Percentiles rank a stretch among this genome's conserved stretches.
phyloP scores from a whole-genome alignment of 2,329 filamentous ascomycete species.

The Epichloe scottii region DNA sequence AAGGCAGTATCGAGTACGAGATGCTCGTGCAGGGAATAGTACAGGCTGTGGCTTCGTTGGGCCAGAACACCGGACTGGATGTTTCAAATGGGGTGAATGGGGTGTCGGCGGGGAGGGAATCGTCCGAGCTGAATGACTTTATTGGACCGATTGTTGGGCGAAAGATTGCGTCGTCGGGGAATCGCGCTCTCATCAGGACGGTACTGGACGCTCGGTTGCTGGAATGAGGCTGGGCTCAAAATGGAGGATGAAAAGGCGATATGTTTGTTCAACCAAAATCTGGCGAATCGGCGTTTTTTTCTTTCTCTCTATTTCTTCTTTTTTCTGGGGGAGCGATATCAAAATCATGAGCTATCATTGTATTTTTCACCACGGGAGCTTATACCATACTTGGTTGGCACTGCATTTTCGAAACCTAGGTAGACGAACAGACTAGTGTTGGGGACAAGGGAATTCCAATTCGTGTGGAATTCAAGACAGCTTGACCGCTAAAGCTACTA shows the following conservation, averaged over 20 bases:
- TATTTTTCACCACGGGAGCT: no score
- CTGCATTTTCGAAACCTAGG: neutral
- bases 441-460: neutral
- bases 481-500: neutral
- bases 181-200: conserved; percentile 34
- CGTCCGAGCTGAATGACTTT: conserved; percentile 38
- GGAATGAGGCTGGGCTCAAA: conserved; percentile 15
- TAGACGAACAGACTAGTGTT: no score
- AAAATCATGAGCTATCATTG: neutral
- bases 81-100: conserved; percentile 28
- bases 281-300: conserved; percentile 4
- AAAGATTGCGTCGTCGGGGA: conserved; percentile 32
- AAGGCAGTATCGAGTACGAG: conserved; percentile 38
- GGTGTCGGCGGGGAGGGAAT: conserved; percentile 23
- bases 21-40: conserved; percentile 44
- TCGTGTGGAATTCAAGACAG: neutral
- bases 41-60: conserved; percentile 36
- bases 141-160: conserved; percentile 42
- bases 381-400: neutral
- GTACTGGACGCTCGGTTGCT: conserved; percentile 44
- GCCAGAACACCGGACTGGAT: conserved; percentile 19
- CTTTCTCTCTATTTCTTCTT: neutral
- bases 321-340: neutral
- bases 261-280: neutral
- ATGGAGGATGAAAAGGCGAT: conserved; percentile 5